Percentiles rank a stretch among this genome's conserved stretches.
Evolutionary conservation across 2,329 filamentous ascomycete genomes (phyloP).

Genomic region (Penicillium sclerotigenum): DNA sequence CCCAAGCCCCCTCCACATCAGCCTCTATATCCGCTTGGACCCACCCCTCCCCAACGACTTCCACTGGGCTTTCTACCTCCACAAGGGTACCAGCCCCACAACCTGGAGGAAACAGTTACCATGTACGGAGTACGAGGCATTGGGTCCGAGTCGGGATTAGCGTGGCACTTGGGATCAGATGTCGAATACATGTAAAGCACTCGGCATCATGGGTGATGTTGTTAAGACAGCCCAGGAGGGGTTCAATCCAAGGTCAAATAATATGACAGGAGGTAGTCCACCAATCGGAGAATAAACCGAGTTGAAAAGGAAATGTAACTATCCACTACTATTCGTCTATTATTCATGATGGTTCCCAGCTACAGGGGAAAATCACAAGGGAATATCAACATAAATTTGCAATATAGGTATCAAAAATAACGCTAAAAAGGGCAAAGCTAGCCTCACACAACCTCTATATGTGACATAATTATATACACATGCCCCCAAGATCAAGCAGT

Average conservation of each 20-base stretch:
- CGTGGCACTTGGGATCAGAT: not conserved
- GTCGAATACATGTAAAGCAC: not conserved
- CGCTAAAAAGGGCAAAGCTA: not conserved
- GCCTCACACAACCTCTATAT: not conserved
- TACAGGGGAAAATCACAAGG: not conserved
- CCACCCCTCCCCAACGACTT: constrained; percentile 9
- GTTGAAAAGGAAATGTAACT: not conserved
- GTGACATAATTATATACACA: not conserved
- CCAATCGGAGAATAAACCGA: not conserved
- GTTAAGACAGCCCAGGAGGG: not conserved
- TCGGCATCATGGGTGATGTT: not conserved
- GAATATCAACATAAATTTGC: not conserved
- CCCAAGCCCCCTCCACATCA: not conserved
- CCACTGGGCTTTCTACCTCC: constrained; percentile 14
- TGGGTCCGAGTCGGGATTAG: not conserved
- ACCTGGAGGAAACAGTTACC: constrained; percentile 8
- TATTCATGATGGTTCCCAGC: not conserved
- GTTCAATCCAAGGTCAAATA: not conserved
- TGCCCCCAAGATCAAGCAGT: not conserved
- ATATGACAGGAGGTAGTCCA: not conserved
- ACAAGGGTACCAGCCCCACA: not conserved
- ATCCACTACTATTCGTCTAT: not conserved
- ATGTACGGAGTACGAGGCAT: constrained; percentile 4
- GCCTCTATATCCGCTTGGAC: constrained; percentile 5
- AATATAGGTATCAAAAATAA: not conserved